These are phyloP conservation scores for Dendrobium chrysotoxum DNA, from an alignment of 106 monocot species.

Conservation along the genomic window DNA sequence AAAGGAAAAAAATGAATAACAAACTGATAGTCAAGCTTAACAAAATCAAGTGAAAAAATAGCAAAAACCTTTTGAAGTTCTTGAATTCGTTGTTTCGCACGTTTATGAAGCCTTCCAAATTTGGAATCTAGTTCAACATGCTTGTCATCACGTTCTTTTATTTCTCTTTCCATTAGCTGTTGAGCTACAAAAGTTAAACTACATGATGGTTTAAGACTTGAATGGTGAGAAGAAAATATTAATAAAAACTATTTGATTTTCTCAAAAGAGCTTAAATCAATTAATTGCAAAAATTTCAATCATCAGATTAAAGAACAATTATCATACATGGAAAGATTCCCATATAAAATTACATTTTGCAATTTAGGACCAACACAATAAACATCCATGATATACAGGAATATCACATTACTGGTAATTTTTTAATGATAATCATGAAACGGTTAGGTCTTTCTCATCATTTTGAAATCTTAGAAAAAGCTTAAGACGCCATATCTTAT, in stretches of 20 bases:
- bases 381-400: not conserved
- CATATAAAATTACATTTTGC: not conserved
- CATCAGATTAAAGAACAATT: not conserved
- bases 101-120: constrained; percentile 93
- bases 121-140: constrained; percentile 82
- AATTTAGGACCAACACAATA: not conserved
- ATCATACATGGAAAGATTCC: not conserved
- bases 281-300: not conserved
- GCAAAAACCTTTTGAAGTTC: constrained; percentile 73
- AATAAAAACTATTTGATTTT: not conserved
- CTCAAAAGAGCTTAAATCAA: constrained; percentile 2
- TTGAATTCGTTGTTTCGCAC: constrained; percentile 94
- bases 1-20: constrained; percentile 9
- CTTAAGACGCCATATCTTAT: not conserved
- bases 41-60: not conserved
- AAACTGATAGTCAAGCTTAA: not conserved
- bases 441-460: not conserved
- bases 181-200: constrained; percentile 61
- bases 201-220: constrained; percentile 24
- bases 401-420: not conserved
- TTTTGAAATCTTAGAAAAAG: not conserved
- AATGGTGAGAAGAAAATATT: not conserved
- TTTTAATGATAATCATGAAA: not conserved
- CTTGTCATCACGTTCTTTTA: constrained; percentile 89
- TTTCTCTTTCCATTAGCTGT: constrained; percentile 76